Evolutionary conservation across 805 yeast genomes (phyloP).

Genomic region (Scheffersomyces coipomensis): DNA sequence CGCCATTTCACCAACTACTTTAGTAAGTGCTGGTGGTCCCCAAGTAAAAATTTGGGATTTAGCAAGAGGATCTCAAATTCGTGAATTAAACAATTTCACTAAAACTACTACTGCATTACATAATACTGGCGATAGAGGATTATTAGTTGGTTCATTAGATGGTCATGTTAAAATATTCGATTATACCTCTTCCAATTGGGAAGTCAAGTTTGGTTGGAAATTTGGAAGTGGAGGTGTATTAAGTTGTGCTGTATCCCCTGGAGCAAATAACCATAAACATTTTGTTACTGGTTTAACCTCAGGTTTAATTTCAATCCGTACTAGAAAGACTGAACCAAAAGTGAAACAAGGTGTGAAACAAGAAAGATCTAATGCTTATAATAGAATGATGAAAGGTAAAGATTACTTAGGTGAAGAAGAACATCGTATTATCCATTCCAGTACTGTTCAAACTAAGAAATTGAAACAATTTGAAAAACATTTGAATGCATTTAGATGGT

Average conservation of each 20-base stretch:
- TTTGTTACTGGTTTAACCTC: conserved; percentile 89
- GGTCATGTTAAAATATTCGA: conserved; percentile 97
- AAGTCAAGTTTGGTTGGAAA: conserved; percentile 95
- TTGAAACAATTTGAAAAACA: conserved; percentile 80
- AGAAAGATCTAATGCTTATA: conserved; percentile 60
- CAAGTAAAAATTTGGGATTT: conserved; percentile 90
- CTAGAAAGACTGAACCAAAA: conserved; percentile 69
- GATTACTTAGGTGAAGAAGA: conserved; percentile 91
- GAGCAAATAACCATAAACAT: conserved; percentile 60
- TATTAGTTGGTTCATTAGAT: conserved; percentile 91
- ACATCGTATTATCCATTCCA: conserved; percentile 62
- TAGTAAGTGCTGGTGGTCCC: conserved; percentile 80
- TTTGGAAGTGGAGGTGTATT: conserved; percentile 87
- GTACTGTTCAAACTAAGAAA: conserved; percentile 53
- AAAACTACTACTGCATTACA: conserved; percentile 89
- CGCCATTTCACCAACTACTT: conserved; percentile 70
- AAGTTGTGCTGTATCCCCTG: conserved; percentile 86
- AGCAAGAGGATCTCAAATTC: conserved; percentile 67
- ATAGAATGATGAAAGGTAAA: conserved; percentile 84
- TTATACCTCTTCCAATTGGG: conserved; percentile 67
- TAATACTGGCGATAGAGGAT: conserved; percentile 70
- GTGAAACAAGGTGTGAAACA: conserved; percentile 50
- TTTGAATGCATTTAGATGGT: conserved; percentile 86
- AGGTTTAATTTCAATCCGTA: conserved; percentile 85
- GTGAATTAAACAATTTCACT: conserved; percentile 81